Percentiles rank a stretch among this genome's conserved stretches.
phyloP scores from a whole-genome alignment of 805 yeast genomes.

The Vanderwaltozyma polyspora region DNA sequence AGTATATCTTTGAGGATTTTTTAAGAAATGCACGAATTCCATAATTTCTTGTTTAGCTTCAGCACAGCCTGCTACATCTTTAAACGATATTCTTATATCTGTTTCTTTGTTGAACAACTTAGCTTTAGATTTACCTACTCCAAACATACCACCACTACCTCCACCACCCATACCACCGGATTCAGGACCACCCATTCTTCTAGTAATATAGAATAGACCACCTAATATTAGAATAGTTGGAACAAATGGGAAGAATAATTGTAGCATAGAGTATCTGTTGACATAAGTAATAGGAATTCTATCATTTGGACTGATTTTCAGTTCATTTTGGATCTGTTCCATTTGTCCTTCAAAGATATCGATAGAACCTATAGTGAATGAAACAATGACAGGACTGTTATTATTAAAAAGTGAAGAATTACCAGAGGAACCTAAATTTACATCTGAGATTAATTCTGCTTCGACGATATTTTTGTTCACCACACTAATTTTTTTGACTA shows the following conservation, averaged over 20 bases:
- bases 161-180: constrained; percentile 26
- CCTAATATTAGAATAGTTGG: constrained; percentile 78
- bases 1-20: constrained; percentile 84
- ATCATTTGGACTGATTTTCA: constrained; percentile 55
- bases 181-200: constrained; percentile 17
- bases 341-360: constrained; percentile 78
- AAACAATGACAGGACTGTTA: constrained; percentile 34
- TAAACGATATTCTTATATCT: constrained; percentile 76
- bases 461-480: constrained; percentile 63
- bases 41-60: constrained; percentile 96
- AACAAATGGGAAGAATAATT: constrained; percentile 54
- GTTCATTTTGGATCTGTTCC: constrained; percentile 56
- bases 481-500: constrained; percentile 63
- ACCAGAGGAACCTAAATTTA: neutral
- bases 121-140: constrained; percentile 87
- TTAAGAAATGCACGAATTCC: constrained; percentile 93
- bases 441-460: constrained; percentile 46
- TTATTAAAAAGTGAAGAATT: constrained; percentile 17
- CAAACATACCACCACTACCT: constrained; percentile 66
- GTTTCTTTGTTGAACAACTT: constrained; percentile 85
- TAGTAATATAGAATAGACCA: constrained; percentile 42
- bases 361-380: constrained; percentile 81
- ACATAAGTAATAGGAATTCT: constrained; percentile 69
- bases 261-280: constrained; percentile 55
- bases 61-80: constrained; percentile 94